Conservation (phyloP, 345 rosid genomes). For the Litchi chinensis region DNA sequence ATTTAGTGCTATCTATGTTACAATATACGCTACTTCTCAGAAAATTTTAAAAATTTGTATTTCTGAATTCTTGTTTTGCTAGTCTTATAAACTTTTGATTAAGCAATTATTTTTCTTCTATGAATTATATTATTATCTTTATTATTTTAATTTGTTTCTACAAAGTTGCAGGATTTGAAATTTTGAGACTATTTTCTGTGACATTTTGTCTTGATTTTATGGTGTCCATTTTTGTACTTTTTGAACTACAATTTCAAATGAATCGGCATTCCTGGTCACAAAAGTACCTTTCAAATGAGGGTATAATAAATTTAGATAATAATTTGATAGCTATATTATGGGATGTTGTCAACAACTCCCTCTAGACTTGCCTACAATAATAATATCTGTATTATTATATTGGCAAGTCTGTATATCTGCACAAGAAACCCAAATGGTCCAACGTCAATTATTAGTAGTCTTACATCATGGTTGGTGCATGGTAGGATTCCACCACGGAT, state of each 20-base stretch:
- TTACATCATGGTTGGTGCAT: not conserved
- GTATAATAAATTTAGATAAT: not conserved
- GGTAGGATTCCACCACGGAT: not conserved
- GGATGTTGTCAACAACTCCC: no score
- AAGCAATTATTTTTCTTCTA: not conserved
- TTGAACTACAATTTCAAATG: no score
- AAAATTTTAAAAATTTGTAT: no score
- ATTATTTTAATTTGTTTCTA: no score
- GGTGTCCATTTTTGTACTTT: not conserved
- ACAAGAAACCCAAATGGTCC: not conserved
- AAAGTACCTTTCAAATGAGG: not conserved
- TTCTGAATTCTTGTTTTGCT: not conserved
- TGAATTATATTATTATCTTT: no score
- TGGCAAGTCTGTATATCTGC: no score
- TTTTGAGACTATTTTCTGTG: not conserved
- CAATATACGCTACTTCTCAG: not conserved
- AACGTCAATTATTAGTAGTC: not conserved
- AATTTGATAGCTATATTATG: no score
- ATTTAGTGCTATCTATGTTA: no score
- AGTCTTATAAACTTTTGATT: no score
- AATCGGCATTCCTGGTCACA: not conserved
- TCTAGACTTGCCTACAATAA: no score
- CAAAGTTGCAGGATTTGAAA: no score
- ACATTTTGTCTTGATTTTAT: not conserved
- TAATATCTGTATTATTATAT: no score